Base-by-base conservation (phyloP, 2,329 filamentous ascomycete genomes). In the Corynespora cassiicola region DNA sequence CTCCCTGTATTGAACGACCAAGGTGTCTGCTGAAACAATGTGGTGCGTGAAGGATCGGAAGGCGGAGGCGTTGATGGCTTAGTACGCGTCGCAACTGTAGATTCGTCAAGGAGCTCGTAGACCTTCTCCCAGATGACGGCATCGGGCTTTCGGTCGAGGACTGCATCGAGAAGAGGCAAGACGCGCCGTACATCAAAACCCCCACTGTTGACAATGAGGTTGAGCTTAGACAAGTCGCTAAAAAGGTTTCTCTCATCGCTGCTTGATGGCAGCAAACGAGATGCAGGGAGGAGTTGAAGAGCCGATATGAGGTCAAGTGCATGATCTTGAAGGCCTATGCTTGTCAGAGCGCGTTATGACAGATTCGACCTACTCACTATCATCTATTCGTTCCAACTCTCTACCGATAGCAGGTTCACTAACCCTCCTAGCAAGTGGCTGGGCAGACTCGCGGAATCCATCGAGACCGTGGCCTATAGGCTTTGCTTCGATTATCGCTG, bases 211-310 rank as follows among this genome's bases (percentile, higher is more conserved):
- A 61, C 27, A 7, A 44, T 42, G 11, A 50, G 32, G 24, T 29
- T 54, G 17, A 63, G 52, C 25, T 15, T 46, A 26, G 25, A 45
- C 9, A 66, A 41, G 42, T 61, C 40, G 33, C 29, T 46, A 16
- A 39, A 39, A 26, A 50, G 37, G 29, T 37, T 20, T 34, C 12
- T 38, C n/a, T 29, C 21, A 29, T 25, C 29, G 18, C 16, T 12
- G 21, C 37, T 20, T 35, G 21, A 41, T 34, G 28, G 12, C 12
- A 48, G 42, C n/a, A 23, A 36, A 36, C 15, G 22, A 21, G 25
- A 14, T 5, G 19, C n/a, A 19, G 39, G 42, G 28, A 51, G 40
- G 31, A 16, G 19, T 26, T 38, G 27, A 8, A 38, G 21, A 7
- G 35, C 35, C 15, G 16, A 26, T 26, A 35, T 50, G 55, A 16